Evolutionary conservation across 202 grass and related monocot genomes (phyloP).

Genomic region (Elaeis oleifera): DNA sequence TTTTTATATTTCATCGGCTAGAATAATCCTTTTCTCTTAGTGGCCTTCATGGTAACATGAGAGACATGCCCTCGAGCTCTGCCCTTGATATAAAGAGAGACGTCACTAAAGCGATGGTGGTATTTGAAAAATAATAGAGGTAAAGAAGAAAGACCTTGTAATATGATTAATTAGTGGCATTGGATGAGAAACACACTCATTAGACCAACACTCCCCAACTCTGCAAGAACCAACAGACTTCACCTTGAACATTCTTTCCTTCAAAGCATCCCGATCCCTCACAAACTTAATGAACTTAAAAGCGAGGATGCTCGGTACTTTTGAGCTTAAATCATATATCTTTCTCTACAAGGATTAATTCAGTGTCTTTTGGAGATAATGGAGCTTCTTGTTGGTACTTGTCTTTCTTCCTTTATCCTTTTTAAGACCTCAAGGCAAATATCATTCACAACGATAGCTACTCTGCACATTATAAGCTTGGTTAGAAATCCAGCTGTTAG

Average conservation of each 20-base stretch:
- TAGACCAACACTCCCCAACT: neutral
- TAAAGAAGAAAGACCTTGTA: neutral
- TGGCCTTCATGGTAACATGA: constrained; percentile 16
- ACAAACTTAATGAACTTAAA: neutral
- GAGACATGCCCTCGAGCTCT: constrained; percentile 23
- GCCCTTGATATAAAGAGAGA: constrained; percentile 31
- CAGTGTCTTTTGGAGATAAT: neutral
- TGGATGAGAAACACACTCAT: constrained; percentile 16
- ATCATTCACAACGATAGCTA: constrained; percentile 33
- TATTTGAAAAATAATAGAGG: constrained; percentile 1
- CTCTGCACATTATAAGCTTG: constrained; percentile 31
- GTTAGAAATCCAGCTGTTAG: constrained; percentile 16
- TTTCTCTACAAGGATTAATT: neutral
- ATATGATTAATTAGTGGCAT: neutral
- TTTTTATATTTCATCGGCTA: too few species aligned
- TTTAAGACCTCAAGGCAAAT: constrained; percentile 54
- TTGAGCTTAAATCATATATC: neutral
- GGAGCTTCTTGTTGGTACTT: constrained; percentile 8
- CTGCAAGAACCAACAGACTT: neutral
- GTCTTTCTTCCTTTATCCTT: constrained; percentile 48
- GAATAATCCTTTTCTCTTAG: too few species aligned
- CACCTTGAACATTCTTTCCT: neutral
- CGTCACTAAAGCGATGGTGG: constrained; percentile 27
- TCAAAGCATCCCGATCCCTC: neutral
- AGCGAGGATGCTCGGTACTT: neutral